These are phyloP conservation scores for Eustoma russellianum DNA, from an alignment of 257 asterid genomes.

Conservation along the genomic window DNA sequence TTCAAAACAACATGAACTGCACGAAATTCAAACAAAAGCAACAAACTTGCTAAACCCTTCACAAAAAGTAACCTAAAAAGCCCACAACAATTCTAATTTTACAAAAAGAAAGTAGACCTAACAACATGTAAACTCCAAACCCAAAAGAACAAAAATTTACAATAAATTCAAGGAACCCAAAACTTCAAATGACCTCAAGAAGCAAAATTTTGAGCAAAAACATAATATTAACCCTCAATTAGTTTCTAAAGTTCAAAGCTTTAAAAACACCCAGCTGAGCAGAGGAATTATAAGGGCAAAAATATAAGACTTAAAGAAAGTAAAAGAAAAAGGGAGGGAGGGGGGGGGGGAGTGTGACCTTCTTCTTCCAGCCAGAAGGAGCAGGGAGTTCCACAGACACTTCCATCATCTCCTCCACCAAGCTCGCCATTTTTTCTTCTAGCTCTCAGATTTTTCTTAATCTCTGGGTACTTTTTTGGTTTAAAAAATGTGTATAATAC, in stretches of 20 bases:
- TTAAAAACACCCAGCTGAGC: not conserved
- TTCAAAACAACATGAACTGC: not conserved
- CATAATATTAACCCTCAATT: not conserved
- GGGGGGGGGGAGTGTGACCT: conserved; percentile 9
- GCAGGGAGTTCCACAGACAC: conserved; percentile 33
- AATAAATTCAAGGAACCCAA: not conserved
- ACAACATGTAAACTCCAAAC: conserved; percentile 1
- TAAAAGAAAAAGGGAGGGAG: too few relatives aligned
- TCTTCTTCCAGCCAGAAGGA: conserved; percentile 33
- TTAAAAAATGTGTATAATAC: not conserved
- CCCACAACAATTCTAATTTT: not conserved
- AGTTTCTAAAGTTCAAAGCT: conserved; percentile 2
- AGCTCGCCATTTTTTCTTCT: conserved; percentile 22
- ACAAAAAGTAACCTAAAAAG: conserved; percentile 1
- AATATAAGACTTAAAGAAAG: not conserved
- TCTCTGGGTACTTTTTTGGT: not conserved
- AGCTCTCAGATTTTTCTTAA: conserved; percentile 1
- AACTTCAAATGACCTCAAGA: conserved; percentile 1
- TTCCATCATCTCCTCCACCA: conserved; percentile 21
- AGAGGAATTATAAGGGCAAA: too few relatives aligned
- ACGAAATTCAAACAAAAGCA: not conserved
- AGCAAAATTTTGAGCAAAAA: not conserved
- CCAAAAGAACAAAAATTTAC: conserved; percentile 1
- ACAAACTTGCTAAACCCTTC: not conserved
- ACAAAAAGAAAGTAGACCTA: not conserved